Evolutionary conservation across 768 basidiomycete genomes (phyloP).

Genomic region (Epithele typhae): DNA sequence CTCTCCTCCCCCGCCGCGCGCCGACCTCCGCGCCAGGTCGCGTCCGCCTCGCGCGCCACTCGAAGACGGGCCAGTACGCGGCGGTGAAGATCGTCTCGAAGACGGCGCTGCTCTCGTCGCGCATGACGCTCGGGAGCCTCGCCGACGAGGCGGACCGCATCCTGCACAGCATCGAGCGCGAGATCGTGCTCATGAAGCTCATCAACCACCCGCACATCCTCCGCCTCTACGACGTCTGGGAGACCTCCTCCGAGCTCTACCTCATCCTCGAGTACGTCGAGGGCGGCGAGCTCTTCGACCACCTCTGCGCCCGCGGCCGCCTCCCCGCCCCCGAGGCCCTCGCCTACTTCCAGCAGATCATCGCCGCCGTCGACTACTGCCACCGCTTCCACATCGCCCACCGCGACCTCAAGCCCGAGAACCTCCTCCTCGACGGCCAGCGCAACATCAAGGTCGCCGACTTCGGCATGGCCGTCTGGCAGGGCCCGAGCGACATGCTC

Average conservation of each 20-base stretch:
- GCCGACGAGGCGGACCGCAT: slow-evolving; percentile 74
- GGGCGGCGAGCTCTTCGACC: slow-evolving; percentile 92
- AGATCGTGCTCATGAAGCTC: slow-evolving; percentile 97
- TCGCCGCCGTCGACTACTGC: slow-evolving; percentile 87
- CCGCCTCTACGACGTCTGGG: slow-evolving; percentile 96
- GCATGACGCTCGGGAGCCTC: slow-evolving; percentile 62
- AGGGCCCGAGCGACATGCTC: slow-evolving; percentile 58
- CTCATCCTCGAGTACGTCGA: slow-evolving; percentile 94
- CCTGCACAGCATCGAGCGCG: slow-evolving; percentile 80
- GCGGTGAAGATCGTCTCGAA: slow-evolving; percentile 95
- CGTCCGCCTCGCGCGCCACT: slow-evolving; percentile 84
- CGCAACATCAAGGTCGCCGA: slow-evolving; percentile 93
- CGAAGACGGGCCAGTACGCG: slow-evolving; percentile 84
- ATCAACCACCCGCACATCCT: slow-evolving; percentile 94
- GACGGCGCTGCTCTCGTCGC: slow-evolving; percentile 55
- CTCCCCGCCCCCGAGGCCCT: slow-evolving; percentile 71
- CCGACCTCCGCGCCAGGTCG: slow-evolving; percentile 54
- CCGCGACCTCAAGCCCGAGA: slow-evolving; percentile 93
- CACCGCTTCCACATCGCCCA: slow-evolving; percentile 94
- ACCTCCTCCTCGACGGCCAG: slow-evolving; percentile 78
- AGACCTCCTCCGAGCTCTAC: slow-evolving; percentile 83
- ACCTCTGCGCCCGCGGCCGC: slow-evolving; percentile 75
- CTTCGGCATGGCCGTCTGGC: slow-evolving; percentile 97
- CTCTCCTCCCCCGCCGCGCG: background rate
- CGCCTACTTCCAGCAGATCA: slow-evolving; percentile 90